Base-by-base conservation (phyloP, 352 stramenopile species). In the Phytophthora chlamydospora region DNA sequence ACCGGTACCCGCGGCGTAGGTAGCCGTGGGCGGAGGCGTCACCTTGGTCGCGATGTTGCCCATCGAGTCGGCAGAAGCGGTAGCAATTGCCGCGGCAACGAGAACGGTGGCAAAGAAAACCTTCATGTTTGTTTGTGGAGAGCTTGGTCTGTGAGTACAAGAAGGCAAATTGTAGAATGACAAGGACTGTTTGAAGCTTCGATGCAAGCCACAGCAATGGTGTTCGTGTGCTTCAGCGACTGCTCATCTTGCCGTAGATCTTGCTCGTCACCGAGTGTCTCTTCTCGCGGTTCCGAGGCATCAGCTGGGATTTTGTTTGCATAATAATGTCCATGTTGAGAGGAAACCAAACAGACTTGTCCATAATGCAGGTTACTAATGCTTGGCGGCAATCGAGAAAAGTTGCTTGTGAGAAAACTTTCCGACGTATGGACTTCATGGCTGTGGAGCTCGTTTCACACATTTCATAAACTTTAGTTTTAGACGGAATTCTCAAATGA, bases 161-260 rank as follows among this genome's bases (percentile, higher is more conserved):
- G 46, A 55, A 58, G 36, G 49, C 38, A 62, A 71, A 55, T 66
- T 66, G 43, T 53, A 67, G 50, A 71, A 71, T 71, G 57, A 12
- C n/a, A 45, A 51, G 50, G 19, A n/a, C 6, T 43, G 1, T 43
- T 43, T 13, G 13, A 50, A 16, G 2, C 13, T 19, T 45, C 40
- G 9, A 45, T n/a, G 19, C 40, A n/a, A 24, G 21, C 9, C 9
- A 31, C 9, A 8, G 21, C 41, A 50, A 38, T n/a, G 19, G 1
- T 43, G 17, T 16, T 31, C 38, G 34, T 19, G 16, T 40, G 21
- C 52, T 34, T 21, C 42, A 49, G 41, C 24, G 45, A n/a, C 54
- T 60, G 54, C 55, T 56, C 62, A 66, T 70, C 62, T 40, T 61
- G 36, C 40, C 11, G 6, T 55, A 69, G 34, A 69, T 69, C 62